Evolutionary conservation across 2,329 filamentous ascomycete species (phyloP).

Genomic region (Thelonectria discophora): DNA sequence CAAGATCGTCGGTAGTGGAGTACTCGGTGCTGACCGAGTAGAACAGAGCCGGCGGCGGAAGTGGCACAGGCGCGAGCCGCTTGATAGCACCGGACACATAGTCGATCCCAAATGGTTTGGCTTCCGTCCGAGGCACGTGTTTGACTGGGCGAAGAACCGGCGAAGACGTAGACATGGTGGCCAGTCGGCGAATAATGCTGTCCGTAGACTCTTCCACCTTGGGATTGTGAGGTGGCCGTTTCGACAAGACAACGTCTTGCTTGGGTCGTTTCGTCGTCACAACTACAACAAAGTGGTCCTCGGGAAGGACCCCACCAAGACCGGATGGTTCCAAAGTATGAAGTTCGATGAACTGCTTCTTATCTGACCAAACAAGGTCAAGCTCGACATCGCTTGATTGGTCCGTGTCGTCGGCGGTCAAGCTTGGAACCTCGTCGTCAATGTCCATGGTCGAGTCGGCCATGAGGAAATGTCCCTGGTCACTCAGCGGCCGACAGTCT

Average conservation of each 20-base stretch:
- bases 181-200: constrained; percentile 53
- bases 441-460: constrained; percentile 44
- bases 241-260: constrained; percentile 28
- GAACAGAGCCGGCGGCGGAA: constrained; percentile 64
- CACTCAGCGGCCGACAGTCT: constrained; percentile 59
- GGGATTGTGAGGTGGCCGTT: constrained; percentile 3
- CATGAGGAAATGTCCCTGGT: constrained; percentile 38
- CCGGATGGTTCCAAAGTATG: constrained; percentile 64
- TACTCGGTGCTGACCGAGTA: constrained; percentile 57
- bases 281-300: constrained; percentile 70
- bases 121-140: not conserved
- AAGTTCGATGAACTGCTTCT: constrained; percentile 50
- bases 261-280: constrained; percentile 60
- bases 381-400: constrained; percentile 53
- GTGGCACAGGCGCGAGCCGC: constrained; percentile 55
- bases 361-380: constrained; percentile 58
- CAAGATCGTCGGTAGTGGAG: constrained; percentile 45
- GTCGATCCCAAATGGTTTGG: constrained; percentile 51
- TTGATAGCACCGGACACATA: constrained; percentile 56
- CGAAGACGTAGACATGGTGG: constrained; percentile 53
- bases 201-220: constrained; percentile 49
- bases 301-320: constrained; percentile 66
- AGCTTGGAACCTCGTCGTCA: constrained; percentile 39
- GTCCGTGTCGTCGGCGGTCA: constrained; percentile 49
- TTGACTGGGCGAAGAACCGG: constrained; percentile 34